These are phyloP conservation scores for Trametes sp. DNA, from an alignment of 1,284 basidiomycete genomes.

Conservation along the genomic window DNA sequence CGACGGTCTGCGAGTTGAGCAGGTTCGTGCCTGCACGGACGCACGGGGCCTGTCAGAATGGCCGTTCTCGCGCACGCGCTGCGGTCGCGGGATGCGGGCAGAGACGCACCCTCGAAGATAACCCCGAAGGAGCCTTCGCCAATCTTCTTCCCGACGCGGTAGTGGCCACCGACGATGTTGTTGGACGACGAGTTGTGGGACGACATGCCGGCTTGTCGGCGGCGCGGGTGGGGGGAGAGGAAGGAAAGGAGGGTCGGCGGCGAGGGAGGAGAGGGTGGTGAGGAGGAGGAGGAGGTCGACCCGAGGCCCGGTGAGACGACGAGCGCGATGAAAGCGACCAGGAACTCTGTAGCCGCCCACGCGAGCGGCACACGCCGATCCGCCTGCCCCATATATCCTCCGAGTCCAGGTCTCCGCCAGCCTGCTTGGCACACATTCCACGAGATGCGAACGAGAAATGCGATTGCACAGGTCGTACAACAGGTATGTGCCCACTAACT, in stretches of 20 bases:
- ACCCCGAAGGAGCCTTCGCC: constrained; percentile 94
- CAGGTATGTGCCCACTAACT: constrained; percentile 24
- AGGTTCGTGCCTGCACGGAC: constrained; percentile 83
- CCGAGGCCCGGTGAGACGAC: constrained; percentile 33
- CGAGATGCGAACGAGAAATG: constrained; percentile 14
- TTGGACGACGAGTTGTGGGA: constrained; percentile 63
- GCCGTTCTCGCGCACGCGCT: not conserved
- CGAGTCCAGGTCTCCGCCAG: not conserved
- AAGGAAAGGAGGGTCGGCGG: constrained; percentile 37
- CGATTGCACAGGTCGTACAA: constrained; percentile 31
- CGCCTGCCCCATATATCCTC: constrained; percentile 23
- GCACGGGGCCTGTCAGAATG: not conserved
- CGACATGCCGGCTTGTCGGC: constrained; percentile 59
- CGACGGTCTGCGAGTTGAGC: constrained; percentile 94
- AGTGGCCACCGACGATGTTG: constrained; percentile 81
- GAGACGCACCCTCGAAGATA: constrained; percentile 87
- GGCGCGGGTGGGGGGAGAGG: constrained; percentile 43
- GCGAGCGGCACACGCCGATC: constrained; percentile 28
- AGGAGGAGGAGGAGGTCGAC: constrained; percentile 33
- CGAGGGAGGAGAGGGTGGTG: constrained; percentile 26
- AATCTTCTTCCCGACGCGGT: constrained; percentile 86
- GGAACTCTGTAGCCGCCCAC: constrained; percentile 22
- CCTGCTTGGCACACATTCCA: not conserved
- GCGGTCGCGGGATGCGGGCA: constrained; percentile 1
- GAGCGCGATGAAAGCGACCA: constrained; percentile 20